A percentile compares a stretch with the other conserved stretches of the same genome.
Evolutionary conservation across 176 grass and related monocot genomes (phyloP).

Genomic region (maize (Zea mays)): Zm-B73-REFERENCE-NAM-5.0 NC_050098.1:29040001-29040500

Average conservation of each 20-base stretch:
- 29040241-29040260: slow-evolving; percentile 58
- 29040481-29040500: slow-evolving; percentile 34
- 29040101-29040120: slow-evolving; percentile 83
- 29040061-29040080: slow-evolving; percentile 60
- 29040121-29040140: slow-evolving; percentile 79
- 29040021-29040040: too few relatives aligned
- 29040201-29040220: slow-evolving; percentile 12
- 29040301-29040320: slow-evolving; percentile 44
- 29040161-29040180: slow-evolving; percentile 70
- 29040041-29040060: neutral
- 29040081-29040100: slow-evolving; percentile 77
- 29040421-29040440: neutral
- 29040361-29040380: slow-evolving; percentile 52
- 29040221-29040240: slow-evolving; percentile 64
- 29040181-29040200: slow-evolving; percentile 73
- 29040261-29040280: slow-evolving; percentile 59
- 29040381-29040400: too few relatives aligned
- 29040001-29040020: neutral
- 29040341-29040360: slow-evolving; percentile 68
- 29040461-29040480: neutral
- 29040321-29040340: slow-evolving; percentile 45
- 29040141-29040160: slow-evolving; percentile 79
- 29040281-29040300: slow-evolving; percentile 69
- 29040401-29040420: neutral
- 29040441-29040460: neutral